Percentiles rank a stretch among this genome's conserved stretches.
Evolutionary conservation across 352 stramenopile genomes (phyloP).

Genomic region (Discostella stelligera): DNA sequence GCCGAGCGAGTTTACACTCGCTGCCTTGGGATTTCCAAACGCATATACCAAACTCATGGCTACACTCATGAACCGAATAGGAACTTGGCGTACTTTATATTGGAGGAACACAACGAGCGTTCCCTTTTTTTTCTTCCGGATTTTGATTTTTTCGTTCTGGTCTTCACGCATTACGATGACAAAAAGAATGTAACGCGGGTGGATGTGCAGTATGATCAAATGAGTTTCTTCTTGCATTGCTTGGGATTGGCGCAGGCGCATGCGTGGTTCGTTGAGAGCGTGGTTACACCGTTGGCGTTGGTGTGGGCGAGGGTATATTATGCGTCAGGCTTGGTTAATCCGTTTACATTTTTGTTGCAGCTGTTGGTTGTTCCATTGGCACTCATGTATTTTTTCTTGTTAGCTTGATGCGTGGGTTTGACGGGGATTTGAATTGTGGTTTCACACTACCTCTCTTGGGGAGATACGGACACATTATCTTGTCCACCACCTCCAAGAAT

Average conservation of each 20-base stretch:
- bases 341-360: slow-evolving; percentile 42
- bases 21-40: slow-evolving; percentile 44
- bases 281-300: slow-evolving; percentile 31
- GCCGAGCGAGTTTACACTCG: slow-evolving; percentile 34
- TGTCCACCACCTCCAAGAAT: neutral
- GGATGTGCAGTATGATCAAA: slow-evolving; percentile 47
- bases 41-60: slow-evolving; percentile 42
- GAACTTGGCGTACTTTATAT: slow-evolving; percentile 40
- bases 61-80: slow-evolving; percentile 41
- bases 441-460: neutral
- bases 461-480: neutral
- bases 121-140: slow-evolving; percentile 24
- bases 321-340: slow-evolving; percentile 35
- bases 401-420: neutral
- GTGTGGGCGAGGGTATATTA: slow-evolving; percentile 25
- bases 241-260: slow-evolving; percentile 31
- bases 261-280: slow-evolving; percentile 23
- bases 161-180: slow-evolving; percentile 46
- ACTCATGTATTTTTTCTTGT: slow-evolving; percentile 14
- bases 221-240: slow-evolving; percentile 49
- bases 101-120: slow-evolving; percentile 41
- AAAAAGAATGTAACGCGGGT: slow-evolving; percentile 35
- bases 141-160: slow-evolving; percentile 43
- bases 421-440: neutral
- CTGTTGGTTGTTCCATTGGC: slow-evolving; percentile 28